These are phyloP conservation scores for Gracilaria domingensis DNA, from an alignment of 23 red algal species.

Conservation along the genomic window DNA sequence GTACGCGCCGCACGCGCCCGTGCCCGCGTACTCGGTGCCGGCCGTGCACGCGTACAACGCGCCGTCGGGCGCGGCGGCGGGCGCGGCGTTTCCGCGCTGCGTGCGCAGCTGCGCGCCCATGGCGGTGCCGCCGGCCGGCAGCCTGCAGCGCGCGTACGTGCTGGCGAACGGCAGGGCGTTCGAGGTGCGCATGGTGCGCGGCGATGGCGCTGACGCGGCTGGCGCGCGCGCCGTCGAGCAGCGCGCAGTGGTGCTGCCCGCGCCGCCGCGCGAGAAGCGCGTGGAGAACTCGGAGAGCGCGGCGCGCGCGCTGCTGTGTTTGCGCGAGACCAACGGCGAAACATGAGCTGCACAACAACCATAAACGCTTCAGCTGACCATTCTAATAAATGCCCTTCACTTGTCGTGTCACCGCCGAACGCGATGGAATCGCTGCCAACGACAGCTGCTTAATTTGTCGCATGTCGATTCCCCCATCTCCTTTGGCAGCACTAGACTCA, in stretches of 20 bases:
- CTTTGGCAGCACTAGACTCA: too few species aligned
- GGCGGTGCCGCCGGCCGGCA: background rate
- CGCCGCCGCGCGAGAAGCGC: background rate
- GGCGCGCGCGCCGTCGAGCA: background rate
- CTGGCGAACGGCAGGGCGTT: background rate
- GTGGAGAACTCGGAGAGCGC: conserved; percentile 58
- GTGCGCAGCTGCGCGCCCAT: background rate
- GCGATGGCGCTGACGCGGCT: too few species aligned
- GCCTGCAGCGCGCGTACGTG: background rate
- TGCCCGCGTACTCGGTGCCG: conserved; percentile 18
- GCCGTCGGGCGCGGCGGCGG: too few species aligned
- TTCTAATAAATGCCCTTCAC: too few species aligned
- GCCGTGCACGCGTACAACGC: too few species aligned
- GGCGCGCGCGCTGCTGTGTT: conserved; percentile 55
- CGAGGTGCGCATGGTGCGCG: background rate
- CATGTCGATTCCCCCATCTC: too few species aligned
- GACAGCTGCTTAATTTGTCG: too few species aligned
- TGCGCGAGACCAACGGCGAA: conserved; percentile 13
- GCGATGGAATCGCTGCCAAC: too few species aligned
- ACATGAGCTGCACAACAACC: too few species aligned
- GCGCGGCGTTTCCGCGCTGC: too few species aligned
- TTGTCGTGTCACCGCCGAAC: too few species aligned
- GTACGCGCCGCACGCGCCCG: background rate
- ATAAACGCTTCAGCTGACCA: too few species aligned
- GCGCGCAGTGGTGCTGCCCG: background rate